Evolutionary conservation across 345 rosid genomes (phyloP), one percentile per base, ranked within the genome.

Genomic region (Cardamine occulta): DNA sequence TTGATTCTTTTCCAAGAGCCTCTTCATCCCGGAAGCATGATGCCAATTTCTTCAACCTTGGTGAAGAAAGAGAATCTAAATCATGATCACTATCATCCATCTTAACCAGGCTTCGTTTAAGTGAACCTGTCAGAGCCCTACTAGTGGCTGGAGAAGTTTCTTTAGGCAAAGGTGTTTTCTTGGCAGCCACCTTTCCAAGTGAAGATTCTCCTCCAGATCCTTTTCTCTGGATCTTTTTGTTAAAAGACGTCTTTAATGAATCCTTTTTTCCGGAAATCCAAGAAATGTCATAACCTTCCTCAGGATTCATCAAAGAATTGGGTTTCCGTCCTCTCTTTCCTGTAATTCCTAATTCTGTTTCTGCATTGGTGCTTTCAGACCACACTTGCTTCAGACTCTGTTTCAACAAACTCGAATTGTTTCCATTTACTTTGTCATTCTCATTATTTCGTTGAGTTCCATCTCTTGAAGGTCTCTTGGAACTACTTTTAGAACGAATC

Each of bases 271-370:
- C 35, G 10, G 54, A 65, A 57, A 74, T 48, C 93, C 88, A 84
- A 73, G 84, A 73, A 67, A 79, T 85, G 67, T 86, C 84, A 74
- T 89, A 85, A 49, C 88, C 88, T 82, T 90, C 95, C 39, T 83
- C 93, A 49, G 93, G 86, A 64, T 83, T 86, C 85, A 88, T 87
- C 82, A 86, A 76, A 19, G 91, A 85, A 82, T 88, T 93, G 35
- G 88, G 96, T 81, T 77, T 88, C 68, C 88, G 37, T 23, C 87
- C 88, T 78, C 93, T 87, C 83, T 84, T 90, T 83, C 74, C 84
- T 26, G 72, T 70, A n/a, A 53, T 3, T 60, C 77, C 69, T 78
- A 67, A 9, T 6, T 66, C 81, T 31, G 76, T 75, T 59, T 79
- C 82, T 65, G 75, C 77, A 69, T 82, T 79, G 44, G 31, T 73